Base-by-base conservation (phyloP, 257 asterid genomes). In the Nicotiana tomentosiformis region DNA sequence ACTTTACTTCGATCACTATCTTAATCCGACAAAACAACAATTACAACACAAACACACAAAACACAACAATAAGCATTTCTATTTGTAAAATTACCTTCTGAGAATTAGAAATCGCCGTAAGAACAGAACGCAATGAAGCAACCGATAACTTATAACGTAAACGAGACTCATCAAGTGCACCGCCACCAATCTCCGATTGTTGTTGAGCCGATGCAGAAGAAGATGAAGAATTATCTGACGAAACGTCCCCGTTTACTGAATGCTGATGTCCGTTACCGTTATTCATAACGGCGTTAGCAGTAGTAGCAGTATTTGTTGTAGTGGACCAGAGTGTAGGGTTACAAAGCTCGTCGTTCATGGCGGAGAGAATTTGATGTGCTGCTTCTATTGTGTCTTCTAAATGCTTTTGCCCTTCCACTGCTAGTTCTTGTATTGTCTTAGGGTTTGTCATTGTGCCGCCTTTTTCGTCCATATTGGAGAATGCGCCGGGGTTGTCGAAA, bases 331-430 rank as follows among this genome's bases (percentile, higher is more conserved):
- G 92, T 30, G 77, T 72, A 57, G 99, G 97, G 89, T 93, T 91
- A 83, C 98, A 94, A 68, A 95, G 97, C 89, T 93, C 97, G 80
- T 93, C 97, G 87, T 92, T 93, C 97, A 93, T 92, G 86, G 97
- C 90, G 80, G 93, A 91, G 26, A 93, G 94, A 84, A 93, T 93
- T 66, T 90, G 88, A 87, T 90, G 91, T 29, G 97, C 95, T 23
- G 97, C 89, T 68, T 90, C 95, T 66, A 93, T 90, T 23, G 97
- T 91, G 76, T 90, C 93, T 81, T 92, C 97, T 80, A 93, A 92
- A 70, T 93, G 92, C 81, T 82, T 92, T 56, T 91, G 94, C 66
- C 95, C 97, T 16, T 92, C 94, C 64, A 90, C 68, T 35, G 97
- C 93, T 39, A 93, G 84, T n/a, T 91, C 95, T 77, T 88, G 94